Evolutionary conservation across 139 green algal species (phyloP).

Genomic region (Pleodorina starrii): DNA sequence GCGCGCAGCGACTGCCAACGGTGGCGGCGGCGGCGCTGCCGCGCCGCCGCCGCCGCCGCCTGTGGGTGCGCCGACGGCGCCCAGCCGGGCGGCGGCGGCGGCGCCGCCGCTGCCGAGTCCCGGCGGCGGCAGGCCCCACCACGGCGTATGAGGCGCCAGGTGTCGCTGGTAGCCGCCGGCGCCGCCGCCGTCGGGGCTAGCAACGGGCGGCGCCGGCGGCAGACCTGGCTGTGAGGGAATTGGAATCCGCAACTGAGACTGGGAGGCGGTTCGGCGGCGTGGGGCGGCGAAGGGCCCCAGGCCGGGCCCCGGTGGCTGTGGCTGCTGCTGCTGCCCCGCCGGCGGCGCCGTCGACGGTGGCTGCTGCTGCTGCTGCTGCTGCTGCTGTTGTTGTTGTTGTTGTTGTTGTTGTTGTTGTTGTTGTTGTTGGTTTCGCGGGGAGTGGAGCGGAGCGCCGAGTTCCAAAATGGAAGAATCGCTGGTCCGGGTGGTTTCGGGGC

Average conservation of each 20-base stretch:
- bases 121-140: neutral
- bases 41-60: neutral
- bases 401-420: neutral
- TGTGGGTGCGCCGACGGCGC: neutral
- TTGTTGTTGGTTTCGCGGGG: neutral
- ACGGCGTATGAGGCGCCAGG: too few species aligned
- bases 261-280: neutral
- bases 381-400: neutral
- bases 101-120: neutral
- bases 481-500: neutral
- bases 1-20: too few species aligned
- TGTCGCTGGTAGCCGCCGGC: too few species aligned
- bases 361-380: neutral
- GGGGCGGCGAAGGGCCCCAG: neutral
- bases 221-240: neutral
- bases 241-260: neutral
- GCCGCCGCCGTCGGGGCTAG: neutral
- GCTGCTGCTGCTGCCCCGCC: neutral
- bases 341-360: too few species aligned
- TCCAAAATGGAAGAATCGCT: neutral
- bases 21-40: too few species aligned
- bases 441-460: neutral
- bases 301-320: neutral
- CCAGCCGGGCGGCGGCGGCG: neutral
- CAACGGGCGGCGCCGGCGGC: neutral